Base-by-base conservation (phyloP, 2,329 filamentous ascomycete genomes). In the Dothidotthia symphoricarpi region DNA sequence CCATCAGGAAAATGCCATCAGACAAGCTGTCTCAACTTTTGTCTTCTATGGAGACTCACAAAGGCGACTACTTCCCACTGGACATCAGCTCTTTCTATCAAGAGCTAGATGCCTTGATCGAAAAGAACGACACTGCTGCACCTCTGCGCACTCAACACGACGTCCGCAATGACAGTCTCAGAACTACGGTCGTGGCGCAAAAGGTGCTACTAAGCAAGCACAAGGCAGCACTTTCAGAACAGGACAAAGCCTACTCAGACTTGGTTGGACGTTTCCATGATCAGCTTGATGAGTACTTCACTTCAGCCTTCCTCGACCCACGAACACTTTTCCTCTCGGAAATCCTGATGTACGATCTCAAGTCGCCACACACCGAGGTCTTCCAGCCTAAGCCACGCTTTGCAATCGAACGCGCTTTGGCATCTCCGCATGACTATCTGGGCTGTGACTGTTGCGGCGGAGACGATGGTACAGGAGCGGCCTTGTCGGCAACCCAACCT, bases 171-270 rank as follows among this genome's bases (percentile, higher is more conserved):
- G 82, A 81, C 48, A 81, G 85, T 28, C 68, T 88, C 27, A 77
- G 88, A 29, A 88, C 86, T 1, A 91, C 87, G 0, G 80, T 91
- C 22, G 81, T 91, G 34, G 86, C 86, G 12, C 86, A 91, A 58
- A 86, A 86, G 59, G 86, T 93, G 13, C 83, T 89, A 56, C 74
- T 93, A 27, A 88, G 84, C 66, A 85, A 81, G 47, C 83, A 89
- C 60, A 82, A 83, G 49, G 81, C 85, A 1, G 73, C 78, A 3
- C 74, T 91, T 17, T 86, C 84, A 0, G 76, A 82, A 29, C 75
- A 84, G 49, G 87, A 91, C 66, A 80, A 78, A 47, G 75, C 77
- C 4, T 88, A 88, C 59, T 88, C 86, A 12, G 69, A 72, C 16
- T 66, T 87, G 9, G 73, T 90, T 4, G 78, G 85, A 47, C 61